Percentiles rank a stretch among this genome's conserved stretches.
phyloP scores from a whole-genome alignment of 2,329 filamentous ascomycete genomes.

The Clarireedia hainanense region DNA sequence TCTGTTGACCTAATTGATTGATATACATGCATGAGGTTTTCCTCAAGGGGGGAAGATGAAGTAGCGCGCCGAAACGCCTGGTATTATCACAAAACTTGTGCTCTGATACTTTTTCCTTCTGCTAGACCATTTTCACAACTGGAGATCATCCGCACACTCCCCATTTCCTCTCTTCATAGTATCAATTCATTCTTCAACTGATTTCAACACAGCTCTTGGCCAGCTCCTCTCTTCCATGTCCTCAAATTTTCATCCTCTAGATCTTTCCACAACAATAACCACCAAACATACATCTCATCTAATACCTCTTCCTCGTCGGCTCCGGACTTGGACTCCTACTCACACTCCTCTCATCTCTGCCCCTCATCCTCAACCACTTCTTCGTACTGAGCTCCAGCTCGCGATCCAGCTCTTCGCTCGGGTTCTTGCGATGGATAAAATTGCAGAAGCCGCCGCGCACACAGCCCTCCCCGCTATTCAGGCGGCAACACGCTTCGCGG shows the following conservation, averaged over 20 bases:
- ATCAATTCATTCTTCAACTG: too few species aligned
- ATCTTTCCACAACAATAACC: neutral
- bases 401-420: slow-evolving; percentile 75
- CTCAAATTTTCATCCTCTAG: neutral
- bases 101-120: too few species aligned
- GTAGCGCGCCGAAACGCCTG: too few species aligned
- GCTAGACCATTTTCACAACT: too few species aligned
- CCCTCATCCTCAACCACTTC: slow-evolving; percentile 88
- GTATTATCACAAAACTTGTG: too few species aligned
- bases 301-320: slow-evolving; percentile 66
- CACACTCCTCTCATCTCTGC: slow-evolving; percentile 74
- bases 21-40: too few species aligned
- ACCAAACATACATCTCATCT: neutral
- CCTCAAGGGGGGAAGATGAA: too few species aligned
- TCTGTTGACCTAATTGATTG: too few species aligned
- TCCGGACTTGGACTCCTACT: slow-evolving; percentile 81
- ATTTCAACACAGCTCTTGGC: too few species aligned
- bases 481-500: slow-evolving; percentile 88
- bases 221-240: neutral
- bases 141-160: too few species aligned
- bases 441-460: slow-evolving; percentile 97
- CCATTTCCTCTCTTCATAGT: too few species aligned
- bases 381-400: slow-evolving; percentile 85
- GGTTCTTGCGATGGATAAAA: slow-evolving; percentile 98
- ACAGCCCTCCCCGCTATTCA: slow-evolving; percentile 93